A percentile compares a stretch with the other conserved stretches of the same genome.
phyloP scores from a whole-genome alignment of 768 basidiomycete species.

The Phanerochaete carnosa region DNA sequence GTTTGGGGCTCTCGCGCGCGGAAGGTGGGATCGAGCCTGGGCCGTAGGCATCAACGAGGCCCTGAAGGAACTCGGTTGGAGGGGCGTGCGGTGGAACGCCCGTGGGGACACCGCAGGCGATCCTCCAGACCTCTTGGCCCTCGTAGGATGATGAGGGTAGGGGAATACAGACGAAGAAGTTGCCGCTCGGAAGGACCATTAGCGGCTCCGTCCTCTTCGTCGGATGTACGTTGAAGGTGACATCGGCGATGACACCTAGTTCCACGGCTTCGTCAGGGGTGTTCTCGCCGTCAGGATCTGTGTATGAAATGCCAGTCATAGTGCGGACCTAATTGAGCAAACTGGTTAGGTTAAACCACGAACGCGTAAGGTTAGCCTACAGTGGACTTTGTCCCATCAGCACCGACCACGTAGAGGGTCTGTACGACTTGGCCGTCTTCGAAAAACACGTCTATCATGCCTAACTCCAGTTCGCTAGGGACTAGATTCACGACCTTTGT shows the following conservation, averaged over 20 bases:
- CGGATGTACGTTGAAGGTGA: conserved; percentile 30
- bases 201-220: conserved; percentile 16
- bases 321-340: conserved; percentile 36
- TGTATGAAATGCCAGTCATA: conserved; percentile 38
- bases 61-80: conserved; percentile 40
- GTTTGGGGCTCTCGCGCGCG: conserved; percentile 22
- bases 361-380: conserved; percentile 26
- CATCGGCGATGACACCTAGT: conserved; percentile 47
- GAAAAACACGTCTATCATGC: conserved; percentile 39
- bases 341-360: neutral
- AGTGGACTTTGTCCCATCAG: conserved; percentile 46
- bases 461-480: conserved; percentile 24
- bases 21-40: conserved; percentile 32
- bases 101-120: conserved; percentile 37
- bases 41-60: conserved; percentile 38
- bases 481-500: conserved; percentile 38
- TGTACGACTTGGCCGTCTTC: conserved; percentile 42
- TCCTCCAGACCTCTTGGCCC: conserved; percentile 32
- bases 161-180: conserved; percentile 34
- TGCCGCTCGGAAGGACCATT: conserved; percentile 27
- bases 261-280: conserved; percentile 22
- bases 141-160: conserved; percentile 29
- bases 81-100: conserved; percentile 37
- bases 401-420: conserved; percentile 46
- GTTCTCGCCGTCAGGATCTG: conserved; percentile 36